Percentiles rank a stretch among this genome's conserved stretches.
These are phyloP conservation scores for Apophysomyces ossiformis DNA, from an alignment of 371 early-diverging fungal genomes.

Conservation along the genomic window DNA sequence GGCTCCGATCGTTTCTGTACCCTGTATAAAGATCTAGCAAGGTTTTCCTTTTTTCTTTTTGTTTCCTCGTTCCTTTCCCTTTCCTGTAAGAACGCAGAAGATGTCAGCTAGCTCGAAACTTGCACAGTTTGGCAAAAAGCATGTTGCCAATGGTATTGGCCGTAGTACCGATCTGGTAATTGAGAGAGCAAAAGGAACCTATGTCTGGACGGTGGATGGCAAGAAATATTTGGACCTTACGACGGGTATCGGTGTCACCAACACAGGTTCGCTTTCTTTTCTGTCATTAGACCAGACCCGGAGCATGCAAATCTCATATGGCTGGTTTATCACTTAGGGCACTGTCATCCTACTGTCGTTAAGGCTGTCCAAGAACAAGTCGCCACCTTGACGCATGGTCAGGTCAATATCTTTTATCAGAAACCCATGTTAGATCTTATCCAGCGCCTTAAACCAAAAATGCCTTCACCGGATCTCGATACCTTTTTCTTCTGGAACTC, in stretches of 20 bases:
- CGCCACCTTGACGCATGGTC: conserved; percentile 54
- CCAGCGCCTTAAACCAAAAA: conserved; percentile 43
- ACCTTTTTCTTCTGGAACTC: conserved; percentile 66
- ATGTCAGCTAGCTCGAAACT: conserved; percentile 43
- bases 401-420: conserved; percentile 60
- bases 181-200: conserved; percentile 53
- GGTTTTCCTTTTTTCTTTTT: not conserved
- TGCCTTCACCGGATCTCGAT: conserved; percentile 54
- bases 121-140: conserved; percentile 52
- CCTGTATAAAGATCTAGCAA: not conserved
- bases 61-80: not conserved
- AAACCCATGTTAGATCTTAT: conserved; percentile 62
- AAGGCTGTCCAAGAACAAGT: conserved; percentile 66
- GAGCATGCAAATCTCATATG: not conserved
- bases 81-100: not conserved
- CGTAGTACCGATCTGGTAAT: conserved; percentile 56
- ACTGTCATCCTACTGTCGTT: conserved; percentile 62
- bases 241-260: conserved; percentile 64
- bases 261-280: conserved; percentile 41
- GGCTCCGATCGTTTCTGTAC: not conserved
- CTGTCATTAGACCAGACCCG: too few species aligned
- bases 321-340: conserved; percentile 26
- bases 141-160: conserved; percentile 55
- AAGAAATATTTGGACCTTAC: conserved; percentile 62
- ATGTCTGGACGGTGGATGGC: conserved; percentile 52